These are phyloP conservation scores for Aleurites moluccanus DNA, from an alignment of 441 rosid species.

Conservation along the genomic window DNA sequence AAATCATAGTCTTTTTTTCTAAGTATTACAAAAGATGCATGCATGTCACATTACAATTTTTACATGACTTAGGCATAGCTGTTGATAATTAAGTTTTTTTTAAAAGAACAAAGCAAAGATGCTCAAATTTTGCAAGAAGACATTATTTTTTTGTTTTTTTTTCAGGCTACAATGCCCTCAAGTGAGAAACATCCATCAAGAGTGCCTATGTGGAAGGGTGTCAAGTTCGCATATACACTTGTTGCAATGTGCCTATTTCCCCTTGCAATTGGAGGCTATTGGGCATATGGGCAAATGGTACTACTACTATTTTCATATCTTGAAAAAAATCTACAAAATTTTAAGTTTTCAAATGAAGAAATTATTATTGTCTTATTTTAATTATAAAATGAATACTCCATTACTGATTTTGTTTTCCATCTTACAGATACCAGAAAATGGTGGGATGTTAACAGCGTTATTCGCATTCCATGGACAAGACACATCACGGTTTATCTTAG, in stretches of 20 bases:
- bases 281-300: slow-evolving; percentile 88
- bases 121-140: background rate
- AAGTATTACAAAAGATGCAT: no score
- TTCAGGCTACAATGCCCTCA: slow-evolving; percentile 90
- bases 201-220: slow-evolving; percentile 90
- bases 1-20: no score
- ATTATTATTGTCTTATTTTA: no score
- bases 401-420: no score
- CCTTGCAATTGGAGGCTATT: slow-evolving; percentile 68
- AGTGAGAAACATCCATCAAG: slow-evolving; percentile 78
- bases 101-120: background rate
- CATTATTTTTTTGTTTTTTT: background rate
- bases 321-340: no score
- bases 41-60: no score
- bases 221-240: slow-evolving; percentile 54
- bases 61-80: background rate
- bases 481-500: slow-evolving; percentile 47
- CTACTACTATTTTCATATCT: background rate
- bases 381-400: no score
- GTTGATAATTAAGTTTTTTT: background rate
- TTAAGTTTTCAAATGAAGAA: no score
- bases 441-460: slow-evolving; percentile 64
- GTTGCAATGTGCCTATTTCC: slow-evolving; percentile 66
- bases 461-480: slow-evolving; percentile 42
- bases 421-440: slow-evolving; percentile 54